Base-by-base conservation (phyloP, 2,329 filamentous ascomycete species). In the Zopfia rhizophila region DNA sequence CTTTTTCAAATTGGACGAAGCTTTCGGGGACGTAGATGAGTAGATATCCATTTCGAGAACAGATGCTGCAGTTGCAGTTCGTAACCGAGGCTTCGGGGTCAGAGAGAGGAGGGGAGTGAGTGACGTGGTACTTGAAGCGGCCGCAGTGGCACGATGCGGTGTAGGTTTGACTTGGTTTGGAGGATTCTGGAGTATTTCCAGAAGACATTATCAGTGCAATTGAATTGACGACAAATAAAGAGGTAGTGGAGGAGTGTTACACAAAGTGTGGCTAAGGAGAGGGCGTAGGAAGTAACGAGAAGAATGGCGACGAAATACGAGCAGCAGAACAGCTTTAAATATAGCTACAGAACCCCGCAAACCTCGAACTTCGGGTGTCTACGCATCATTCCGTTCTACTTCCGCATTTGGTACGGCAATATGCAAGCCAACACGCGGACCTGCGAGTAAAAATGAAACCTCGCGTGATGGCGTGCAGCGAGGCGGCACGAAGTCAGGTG, bases 51-150 rank as follows among this genome's bases (percentile, higher is more conserved):
- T 76, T 73, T n/a, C 77, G 72, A 1, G 67, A 61, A 58, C 80
- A 83, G 45, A 78, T 77, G 24, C 80, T 82, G 63, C 81, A 83
- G 57, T 77, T 80, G 71, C 81, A 83, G 16, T 73, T 54, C 14
- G 73, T 32, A 5, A 81, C 73, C 42, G 68, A 56, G 45, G 75
- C 65, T 12, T 22, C 45, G 8, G 51, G 51, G 51, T 77, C 70
- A 10, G 74, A 67, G 25, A 82, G 68, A 4, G 79, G 75, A 16
- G 79, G 78, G 16, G 76, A 75, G 22, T 81, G 68, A 10, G 68
- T 77, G n/a, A 82, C 68, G 11, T 70, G 71, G 57, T 81, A 79
- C 42, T 68, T 66, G 61, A 83, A 74, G 45, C 74, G 73, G 36
- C 78, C 77, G 63, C 81, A 83, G 61, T 83, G 81, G 58, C 81